Base-by-base conservation (phyloP, 1,284 basidiomycete genomes). In the Cutaneotrichosporon arboriforme region DNA sequence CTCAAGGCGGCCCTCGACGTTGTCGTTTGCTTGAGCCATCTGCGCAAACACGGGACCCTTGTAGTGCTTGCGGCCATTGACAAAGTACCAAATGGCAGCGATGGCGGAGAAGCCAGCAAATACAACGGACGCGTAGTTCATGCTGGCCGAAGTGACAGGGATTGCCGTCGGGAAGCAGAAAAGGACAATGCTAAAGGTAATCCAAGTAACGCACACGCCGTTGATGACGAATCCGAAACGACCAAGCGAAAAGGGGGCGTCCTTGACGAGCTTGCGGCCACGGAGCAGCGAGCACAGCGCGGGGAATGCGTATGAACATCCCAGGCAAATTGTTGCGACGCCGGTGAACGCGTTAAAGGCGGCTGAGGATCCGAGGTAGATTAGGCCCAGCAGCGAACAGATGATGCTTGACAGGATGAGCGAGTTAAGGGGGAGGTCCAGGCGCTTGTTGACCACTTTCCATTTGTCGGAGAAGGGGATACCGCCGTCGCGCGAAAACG, bases 51-150 rank as follows among this genome's bases (percentile, higher is more conserved):
- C 62, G 12, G 71, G 71, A 8, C 71, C 71, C n/a, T 51, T 42
- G 58, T 68, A 73, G 46, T 71, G 60, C 48, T 62, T 67, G 38
- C 66, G 57, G 1, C 69, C 71, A 46, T 59, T 58, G 55, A 82
- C 77, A 46, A 79, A 44, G 59, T 84, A 84, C 82, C 82, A 84
- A 15, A 76, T 69, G 0, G 76, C 78, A 40, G 81, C 81, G 31
- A 84, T 77, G 12, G 69, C 59, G 2, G 72, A 80, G 58, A 84
- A 83, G 1, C 80, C 81, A 20, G 83, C 78, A 54, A 83, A 84
- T 14, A 84, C 82, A 4, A 81, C 81, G 22, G 81, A 81, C 12
- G 78, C 82, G 59, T 81, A 74, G 60, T 69, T 69, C 64, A 67
- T 67, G 46, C 49, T 57, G 37, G 51, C 38, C 10, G 57, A 48